Percentiles rank a stretch among this genome's conserved stretches.
phyloP scores from a whole-genome alignment of 2,329 filamentous ascomycete species.

The Triangularia setosa region DNA sequence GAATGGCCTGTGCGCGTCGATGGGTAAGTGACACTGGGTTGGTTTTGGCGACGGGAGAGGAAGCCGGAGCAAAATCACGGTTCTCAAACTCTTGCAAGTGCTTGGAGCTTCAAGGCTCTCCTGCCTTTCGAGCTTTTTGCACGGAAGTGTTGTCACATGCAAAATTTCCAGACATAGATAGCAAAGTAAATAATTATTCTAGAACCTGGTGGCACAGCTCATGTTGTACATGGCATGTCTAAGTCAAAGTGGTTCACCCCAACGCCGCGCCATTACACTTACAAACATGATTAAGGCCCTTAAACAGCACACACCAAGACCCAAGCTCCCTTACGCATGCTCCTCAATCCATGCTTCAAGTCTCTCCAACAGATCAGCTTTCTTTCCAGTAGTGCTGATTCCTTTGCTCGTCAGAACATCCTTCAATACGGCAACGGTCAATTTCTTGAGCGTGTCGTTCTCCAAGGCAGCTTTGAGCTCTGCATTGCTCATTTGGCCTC shows the following conservation, averaged over 20 bases:
- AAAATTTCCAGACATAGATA: too few species aligned
- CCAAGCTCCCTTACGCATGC: slow-evolving; percentile 29
- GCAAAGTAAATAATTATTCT: not conserved
- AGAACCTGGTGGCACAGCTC: not conserved
- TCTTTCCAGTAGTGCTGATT: slow-evolving; percentile 47
- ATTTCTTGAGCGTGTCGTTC: slow-evolving; percentile 46
- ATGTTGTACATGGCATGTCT: not conserved
- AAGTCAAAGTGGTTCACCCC: not conserved
- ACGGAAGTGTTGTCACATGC: too few species aligned
- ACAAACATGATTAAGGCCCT: not conserved
- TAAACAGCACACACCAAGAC: not conserved
- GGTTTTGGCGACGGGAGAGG: not conserved
- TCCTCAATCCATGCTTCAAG: slow-evolving; percentile 55
- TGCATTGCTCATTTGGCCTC: slow-evolving; percentile 38
- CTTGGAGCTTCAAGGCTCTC: too few species aligned
- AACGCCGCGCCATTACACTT: not conserved
- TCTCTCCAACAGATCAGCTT: slow-evolving; percentile 52
- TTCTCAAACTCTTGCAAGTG: not conserved
- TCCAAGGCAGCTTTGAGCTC: slow-evolving; percentile 45
- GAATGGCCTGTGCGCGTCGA: not conserved
- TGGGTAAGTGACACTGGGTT: not conserved
- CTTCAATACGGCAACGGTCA: slow-evolving; percentile 52
- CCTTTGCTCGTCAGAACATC: slow-evolving; percentile 46
- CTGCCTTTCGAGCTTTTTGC: too few species aligned
- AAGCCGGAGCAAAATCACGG: not conserved